Base-by-base conservation (phyloP, 495 filamentous ascomycete species). In the Daldinia loculata region DNA sequence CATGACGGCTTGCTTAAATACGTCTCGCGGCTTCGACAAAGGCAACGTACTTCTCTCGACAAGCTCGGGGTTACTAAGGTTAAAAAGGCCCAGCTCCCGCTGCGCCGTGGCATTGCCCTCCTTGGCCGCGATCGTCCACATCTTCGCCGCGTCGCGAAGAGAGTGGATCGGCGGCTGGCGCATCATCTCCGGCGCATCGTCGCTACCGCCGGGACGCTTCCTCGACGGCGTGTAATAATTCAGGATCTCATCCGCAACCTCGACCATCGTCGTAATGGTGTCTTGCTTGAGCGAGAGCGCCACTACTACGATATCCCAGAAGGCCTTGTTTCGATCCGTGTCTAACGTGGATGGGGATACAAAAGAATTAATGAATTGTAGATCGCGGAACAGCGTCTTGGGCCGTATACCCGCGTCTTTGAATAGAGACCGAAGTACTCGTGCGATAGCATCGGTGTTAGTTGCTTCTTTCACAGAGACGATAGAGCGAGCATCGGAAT, bases 281-380 rank as follows among this genome's bases (percentile, higher is more conserved):
- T 98, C 94, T 74, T 95, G 92, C 78, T 98, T 98, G 45, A 98
- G 84, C 41, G 90, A 89, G 38, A 98, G 81, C 6, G 94, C 94
- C 12, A 95, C 95, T 15, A 97, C 85, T 2, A 91, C 92, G 39
- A 94, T 92, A 76, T 99, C 93, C 88, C 96, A 93, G 79, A 98
- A 99, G 0, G 95, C 93, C 69, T 95, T 97, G 36, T 93, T 95
- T 39, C 89, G 88, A 56, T 94, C 91, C 0, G 91, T 95, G 81
- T 95, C 94, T 12, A 99, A 85, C 7, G 92, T 88, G 6, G 89
- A 85, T 8, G 89, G 82, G 6, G 95, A 92, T 26, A 98, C 91
- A 75, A 99, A 97, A 0, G 95, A 90, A 3, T 95, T 93, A 70
- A 99, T 97, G 76, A 92, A 97, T 75, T 99, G 95, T 8, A 99